phyloP scores from a whole-genome alignment of 768 basidiomycete genomes.

The Gloeophyllum trabeum region DNA sequence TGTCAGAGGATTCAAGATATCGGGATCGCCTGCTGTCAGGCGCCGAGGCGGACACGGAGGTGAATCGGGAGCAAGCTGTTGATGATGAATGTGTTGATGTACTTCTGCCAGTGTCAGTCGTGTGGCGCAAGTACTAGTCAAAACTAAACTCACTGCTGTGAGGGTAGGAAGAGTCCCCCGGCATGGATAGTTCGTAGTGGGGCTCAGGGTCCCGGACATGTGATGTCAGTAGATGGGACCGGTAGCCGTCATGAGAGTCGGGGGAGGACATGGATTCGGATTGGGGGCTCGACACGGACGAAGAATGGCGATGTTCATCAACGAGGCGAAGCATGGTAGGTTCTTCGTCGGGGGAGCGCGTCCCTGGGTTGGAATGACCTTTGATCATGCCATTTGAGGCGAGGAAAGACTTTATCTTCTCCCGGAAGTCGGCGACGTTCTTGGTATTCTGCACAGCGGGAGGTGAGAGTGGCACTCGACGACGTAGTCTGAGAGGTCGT shows the following conservation, averaged over 20 bases:
- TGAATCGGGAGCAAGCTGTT: no score
- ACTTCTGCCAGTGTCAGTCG: no score
- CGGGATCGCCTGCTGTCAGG: no score
- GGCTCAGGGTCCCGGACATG: conserved; percentile 15
- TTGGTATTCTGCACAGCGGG: conserved; percentile 43
- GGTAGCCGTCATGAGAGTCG: conserved; percentile 24
- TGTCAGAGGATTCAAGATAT: neutral
- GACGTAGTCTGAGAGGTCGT: conserved; percentile 17
- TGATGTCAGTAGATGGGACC: conserved; percentile 19
- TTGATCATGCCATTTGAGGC: conserved; percentile 85
- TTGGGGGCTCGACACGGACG: conserved; percentile 34
- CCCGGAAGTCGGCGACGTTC: conserved; percentile 56
- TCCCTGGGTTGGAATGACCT: conserved; percentile 66
- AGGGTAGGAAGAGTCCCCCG: no score
- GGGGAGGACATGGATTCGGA: conserved; percentile 22
- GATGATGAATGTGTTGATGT: no score
- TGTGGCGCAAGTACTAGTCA: no score
- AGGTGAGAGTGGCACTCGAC: conserved; percentile 3
- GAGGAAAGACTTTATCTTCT: conserved; percentile 71
- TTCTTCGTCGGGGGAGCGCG: conserved; percentile 45
- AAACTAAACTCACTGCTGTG: no score
- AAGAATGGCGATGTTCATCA: conserved; percentile 26
- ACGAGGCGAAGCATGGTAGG: conserved; percentile 42
- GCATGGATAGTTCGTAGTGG: no score
- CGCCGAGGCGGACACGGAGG: no score